phyloP scores from a whole-genome alignment of 169 alveolate genomes.

The Eimeria sp. region DNA sequence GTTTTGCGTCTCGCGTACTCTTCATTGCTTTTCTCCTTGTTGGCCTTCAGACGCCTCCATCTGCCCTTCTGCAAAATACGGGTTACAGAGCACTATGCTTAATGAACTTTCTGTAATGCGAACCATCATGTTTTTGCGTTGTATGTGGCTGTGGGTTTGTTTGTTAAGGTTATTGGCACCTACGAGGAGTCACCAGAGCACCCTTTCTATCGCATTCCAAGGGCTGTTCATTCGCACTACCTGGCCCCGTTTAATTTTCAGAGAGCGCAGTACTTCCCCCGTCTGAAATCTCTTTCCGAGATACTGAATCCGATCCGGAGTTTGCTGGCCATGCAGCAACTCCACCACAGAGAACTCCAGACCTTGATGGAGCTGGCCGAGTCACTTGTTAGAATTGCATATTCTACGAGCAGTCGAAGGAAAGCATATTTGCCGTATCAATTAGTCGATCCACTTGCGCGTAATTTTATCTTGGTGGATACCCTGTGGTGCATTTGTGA shows the following conservation, averaged over 20 bases:
- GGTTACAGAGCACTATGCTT: not conserved
- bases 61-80: not conserved
- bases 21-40: not conserved
- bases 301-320: not conserved
- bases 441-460: not conserved
- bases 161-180: not conserved
- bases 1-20: not conserved
- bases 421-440: not conserved
- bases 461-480: slow-evolving; percentile 25
- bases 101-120: not conserved
- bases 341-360: not conserved
- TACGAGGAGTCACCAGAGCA: not conserved
- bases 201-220: slow-evolving; percentile 27
- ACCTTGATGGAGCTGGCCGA: not conserved
- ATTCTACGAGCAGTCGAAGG: not conserved
- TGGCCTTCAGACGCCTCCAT: not conserved
- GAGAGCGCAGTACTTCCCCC: not conserved
- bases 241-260: not conserved
- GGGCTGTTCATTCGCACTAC: not conserved
- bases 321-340: not conserved
- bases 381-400: not conserved
- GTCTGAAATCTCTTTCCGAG: not conserved
- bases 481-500: slow-evolving; percentile 22
- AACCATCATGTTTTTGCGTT: not conserved
- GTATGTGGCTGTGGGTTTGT: not conserved